Base-by-base conservation (phyloP, 1,284 basidiomycete genomes). In the Mycosarcoma maydis region DNA sequence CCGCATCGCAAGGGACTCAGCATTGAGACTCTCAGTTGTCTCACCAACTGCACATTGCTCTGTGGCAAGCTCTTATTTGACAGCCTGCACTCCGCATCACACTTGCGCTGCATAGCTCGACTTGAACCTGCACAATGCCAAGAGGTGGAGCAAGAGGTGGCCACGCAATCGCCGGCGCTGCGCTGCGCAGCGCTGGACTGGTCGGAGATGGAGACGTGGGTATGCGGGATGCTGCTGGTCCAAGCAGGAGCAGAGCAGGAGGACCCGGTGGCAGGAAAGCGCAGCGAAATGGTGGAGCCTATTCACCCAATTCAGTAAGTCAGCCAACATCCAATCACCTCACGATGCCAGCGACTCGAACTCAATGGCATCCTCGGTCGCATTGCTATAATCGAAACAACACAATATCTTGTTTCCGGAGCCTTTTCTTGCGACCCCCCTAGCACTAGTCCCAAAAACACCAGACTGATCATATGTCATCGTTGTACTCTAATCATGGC, bases 161-260 rank as follows among this genome's bases (percentile, higher is more conserved):
- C 24, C 71, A 69, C 50, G 56, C 57, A 13, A 61, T 73, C 30
- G 66, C 71, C 1, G 66, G 66, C 6, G 52, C 66, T 34, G 71
- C 71, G 7, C 46, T 73, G 17, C 66, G 71, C 22, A 65, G 53
- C 29, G 71, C 71, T 5, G 71, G 71, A 13, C 61, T 73, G 10
- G 54, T 67, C 1, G 37, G 24, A 5, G 71, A 73, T 36, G 55
- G 66, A 3, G 71, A 73, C 24, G 58, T 66, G 1, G 62, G 68
- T 13, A 71, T 71, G 68, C 53, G 62, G 2, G 68, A 66, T 36
- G 61, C 58, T 27, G 53, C 68, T 16, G 68, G 68, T 3, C 68
- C 68, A 11, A 71, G 62, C 20, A 55, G 68, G 13, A 66, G 61
- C 38, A 45, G 60, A 32, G 39, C 24, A 19, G 55, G 56, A 27